These are phyloP conservation scores for Aureoboletus auriporus DNA, from an alignment of 768 basidiomycete species.

Conservation along the genomic window DNA sequence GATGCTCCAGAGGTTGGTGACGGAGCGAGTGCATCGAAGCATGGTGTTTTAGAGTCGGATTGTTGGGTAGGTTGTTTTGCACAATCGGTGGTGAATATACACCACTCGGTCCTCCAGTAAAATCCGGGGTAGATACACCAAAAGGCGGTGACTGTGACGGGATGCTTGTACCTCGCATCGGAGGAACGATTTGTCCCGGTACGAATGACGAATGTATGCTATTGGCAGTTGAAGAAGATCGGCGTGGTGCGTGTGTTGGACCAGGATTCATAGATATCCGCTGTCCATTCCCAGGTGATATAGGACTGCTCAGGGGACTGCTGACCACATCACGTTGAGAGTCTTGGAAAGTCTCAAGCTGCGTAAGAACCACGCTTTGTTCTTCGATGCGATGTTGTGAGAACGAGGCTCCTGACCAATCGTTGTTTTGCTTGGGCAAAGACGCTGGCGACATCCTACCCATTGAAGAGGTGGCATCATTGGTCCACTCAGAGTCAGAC, in stretches of 20 bases:
- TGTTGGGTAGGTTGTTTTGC: conserved; percentile 9
- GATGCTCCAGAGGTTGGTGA: conserved; percentile 24
- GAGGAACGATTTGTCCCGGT: conserved; percentile 36
- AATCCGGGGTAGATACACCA: conserved; percentile 18
- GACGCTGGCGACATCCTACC: neutral
- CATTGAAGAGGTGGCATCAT: neutral
- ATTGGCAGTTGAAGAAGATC: conserved; percentile 18
- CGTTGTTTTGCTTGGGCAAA: conserved; percentile 3
- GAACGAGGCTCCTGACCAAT: conserved; percentile 1
- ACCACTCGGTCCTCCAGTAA: conserved; percentile 14
- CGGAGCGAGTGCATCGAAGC: conserved; percentile 26
- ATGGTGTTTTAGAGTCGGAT: conserved; percentile 16
- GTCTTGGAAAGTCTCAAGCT: conserved; percentile 3
- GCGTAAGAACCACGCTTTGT: neutral
- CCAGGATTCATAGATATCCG: conserved; percentile 15
- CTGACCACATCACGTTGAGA: conserved; percentile 1
- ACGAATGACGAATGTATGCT: conserved; percentile 32
- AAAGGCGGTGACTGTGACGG: conserved; percentile 23
- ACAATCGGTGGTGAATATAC: conserved; percentile 12
- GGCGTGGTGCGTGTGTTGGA: conserved; percentile 17
- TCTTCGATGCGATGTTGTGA: conserved; percentile 6
- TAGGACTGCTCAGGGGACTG: conserved; percentile 2
- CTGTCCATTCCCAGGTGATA: conserved; percentile 11
- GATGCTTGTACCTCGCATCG: conserved; percentile 36
- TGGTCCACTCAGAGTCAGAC: neutral